Evolutionary conservation across 306 rosid species (phyloP), one percentile per base, ranked within the genome.

Genomic region (Quercus alba): DNA sequence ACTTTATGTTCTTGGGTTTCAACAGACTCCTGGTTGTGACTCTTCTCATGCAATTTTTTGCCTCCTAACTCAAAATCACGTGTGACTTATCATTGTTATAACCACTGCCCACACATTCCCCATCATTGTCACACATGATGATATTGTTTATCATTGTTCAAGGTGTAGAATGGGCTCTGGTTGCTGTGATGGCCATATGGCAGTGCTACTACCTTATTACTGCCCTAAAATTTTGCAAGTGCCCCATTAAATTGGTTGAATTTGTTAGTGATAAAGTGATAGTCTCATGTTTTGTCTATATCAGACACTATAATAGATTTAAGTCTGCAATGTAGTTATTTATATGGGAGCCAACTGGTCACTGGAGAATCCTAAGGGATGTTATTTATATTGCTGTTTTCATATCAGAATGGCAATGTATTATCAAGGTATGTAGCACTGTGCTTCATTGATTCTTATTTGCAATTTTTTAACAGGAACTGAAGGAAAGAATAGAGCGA

Each of bases 401-500:
- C 4, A 51, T 7, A 51, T 17, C 61, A 25, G 49, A 71, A 71
- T 30, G 59, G 74, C 66, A 77, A 57, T 19, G 56, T 6, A 19
- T 41, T 23, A 8, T 56, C 73, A 56, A 72, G 62, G 59, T 75
- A 52, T 63, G 5, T 80, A 26, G 19, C 14, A 14, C 23, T 30
- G 51, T 77, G 63, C 70, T 26, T 74, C 57, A 52, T 75, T 82
- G 81, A 76, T 70, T 59, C 82, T 82, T 56, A 26, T 67, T 35
- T 78, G 73, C 64, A 21, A 84, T 72, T 86, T 75, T 73, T 68
- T 81, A 74, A 67, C 86, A 95, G 99, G 94, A 84, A 83, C 86
- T 95, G 88, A 93, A 95, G 82, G 90, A 90, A 82, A 89, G 98
- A 84, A 93, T 95, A 7, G 98, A 93, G 85, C 56, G 52, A 61